phyloP scores from a whole-genome alignment of 768 basidiomycete species.

The Tubosaeta sp. region DNA sequence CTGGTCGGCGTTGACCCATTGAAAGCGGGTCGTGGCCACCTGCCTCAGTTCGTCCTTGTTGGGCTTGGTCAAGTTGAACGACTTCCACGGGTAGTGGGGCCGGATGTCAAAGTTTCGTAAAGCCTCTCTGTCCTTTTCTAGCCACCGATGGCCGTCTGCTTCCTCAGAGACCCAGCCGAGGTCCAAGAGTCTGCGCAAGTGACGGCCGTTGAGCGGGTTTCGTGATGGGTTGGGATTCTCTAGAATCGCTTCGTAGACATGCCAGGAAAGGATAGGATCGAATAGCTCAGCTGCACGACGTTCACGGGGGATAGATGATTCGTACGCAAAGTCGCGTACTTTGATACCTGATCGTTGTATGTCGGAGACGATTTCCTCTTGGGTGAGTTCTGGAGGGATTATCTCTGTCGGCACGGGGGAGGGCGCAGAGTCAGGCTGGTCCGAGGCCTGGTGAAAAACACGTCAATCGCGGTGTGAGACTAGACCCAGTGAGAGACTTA shows the following conservation, averaged over 20 bases:
- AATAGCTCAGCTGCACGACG: conserved; percentile 25
- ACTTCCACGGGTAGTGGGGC: conserved; percentile 26
- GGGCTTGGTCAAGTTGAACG: conserved; percentile 21
- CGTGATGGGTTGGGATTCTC: conserved; percentile 17
- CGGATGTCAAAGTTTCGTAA: conserved; percentile 24
- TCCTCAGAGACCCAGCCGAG: conserved; percentile 26
- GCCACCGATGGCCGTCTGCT: conserved; percentile 23
- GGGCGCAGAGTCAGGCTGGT: conserved; percentile 19
- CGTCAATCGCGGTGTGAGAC: conserved; percentile 5
- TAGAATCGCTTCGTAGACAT: conserved; percentile 27
- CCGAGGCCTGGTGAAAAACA: conserved; percentile 5
- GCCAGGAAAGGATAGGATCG: conserved; percentile 29
- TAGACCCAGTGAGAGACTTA: conserved; percentile 7
- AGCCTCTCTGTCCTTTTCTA: conserved; percentile 22
- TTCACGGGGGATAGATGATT: conserved; percentile 12
- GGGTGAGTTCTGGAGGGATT: conserved; percentile 30
- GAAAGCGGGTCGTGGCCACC: conserved; percentile 26
- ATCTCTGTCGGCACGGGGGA: conserved; percentile 33
- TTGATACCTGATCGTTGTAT: conserved; percentile 27
- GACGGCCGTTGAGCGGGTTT: conserved; percentile 17
- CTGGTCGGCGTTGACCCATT: conserved; percentile 30
- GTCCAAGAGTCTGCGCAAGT: conserved; percentile 28
- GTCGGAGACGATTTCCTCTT: conserved; percentile 31
- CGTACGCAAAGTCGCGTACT: conserved; percentile 31
- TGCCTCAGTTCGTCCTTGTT: conserved; percentile 23